phyloP scores from a whole-genome alignment of 148 eudicot species.

The Spergularia marina region DNA sequence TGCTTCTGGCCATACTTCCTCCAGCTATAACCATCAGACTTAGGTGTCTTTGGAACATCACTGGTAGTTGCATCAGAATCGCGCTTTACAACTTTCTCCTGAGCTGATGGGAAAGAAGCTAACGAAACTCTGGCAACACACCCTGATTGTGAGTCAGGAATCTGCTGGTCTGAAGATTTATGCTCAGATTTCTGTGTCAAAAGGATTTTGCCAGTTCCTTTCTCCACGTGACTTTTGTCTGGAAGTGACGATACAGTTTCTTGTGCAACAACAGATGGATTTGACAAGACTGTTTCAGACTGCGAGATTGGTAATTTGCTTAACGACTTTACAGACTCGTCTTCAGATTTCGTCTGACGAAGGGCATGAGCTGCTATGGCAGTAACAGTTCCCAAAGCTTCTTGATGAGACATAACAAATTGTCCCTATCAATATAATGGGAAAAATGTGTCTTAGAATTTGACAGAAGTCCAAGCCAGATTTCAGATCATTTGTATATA shows the following conservation, averaged over 20 bases:
- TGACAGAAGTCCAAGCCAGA: not conserved
- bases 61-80: conserved; percentile 12
- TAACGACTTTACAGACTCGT: conserved; percentile 30
- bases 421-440: conserved; percentile 39
- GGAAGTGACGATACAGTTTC: conserved; percentile 20
- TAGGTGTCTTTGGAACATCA: conserved; percentile 37
- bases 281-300: conserved; percentile 28
- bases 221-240: not conserved
- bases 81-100: conserved; percentile 23
- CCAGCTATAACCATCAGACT: conserved; percentile 66
- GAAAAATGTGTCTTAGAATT: conserved; percentile 10
- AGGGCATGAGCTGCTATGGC: conserved; percentile 43
- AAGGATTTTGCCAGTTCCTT: too few species aligned
- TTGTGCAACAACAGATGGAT: conserved; percentile 20
- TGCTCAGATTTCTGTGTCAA: not conserved
- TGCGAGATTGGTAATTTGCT: conserved; percentile 26
- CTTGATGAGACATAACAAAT: conserved; percentile 40
- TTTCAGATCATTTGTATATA: not conserved
- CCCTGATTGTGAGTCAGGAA: not conserved
- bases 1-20: conserved; percentile 93
- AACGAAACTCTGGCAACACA: not conserved
- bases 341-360: conserved; percentile 23
- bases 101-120: not conserved
- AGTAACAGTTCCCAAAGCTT: conserved; percentile 39
- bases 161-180: conserved; percentile 14